A percentile compares a stretch with the other conserved stretches of the same genome.
Evolutionary conservation across 1,284 basidiomycete genomes (phyloP).

Genomic region (Amylostereum chailletii): DNA sequence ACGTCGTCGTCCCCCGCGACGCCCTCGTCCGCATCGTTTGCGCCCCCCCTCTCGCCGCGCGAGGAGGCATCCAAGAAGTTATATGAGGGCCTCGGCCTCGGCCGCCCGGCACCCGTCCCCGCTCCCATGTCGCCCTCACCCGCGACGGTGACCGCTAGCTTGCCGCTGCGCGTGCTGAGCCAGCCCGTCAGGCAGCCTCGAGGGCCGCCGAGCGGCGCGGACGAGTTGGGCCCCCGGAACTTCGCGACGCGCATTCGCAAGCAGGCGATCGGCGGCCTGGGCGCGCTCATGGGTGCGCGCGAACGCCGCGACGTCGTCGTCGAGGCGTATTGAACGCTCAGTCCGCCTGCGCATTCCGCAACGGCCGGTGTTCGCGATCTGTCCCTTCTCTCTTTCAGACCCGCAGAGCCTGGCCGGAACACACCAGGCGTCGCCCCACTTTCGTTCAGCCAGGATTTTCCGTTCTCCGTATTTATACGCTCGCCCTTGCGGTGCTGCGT

Average conservation of each 20-base stretch:
- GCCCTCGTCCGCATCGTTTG: conserved; percentile 57
- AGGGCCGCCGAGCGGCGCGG: conserved; percentile 78
- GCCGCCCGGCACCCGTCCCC: conserved; percentile 42
- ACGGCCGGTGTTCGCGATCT: too few relatives aligned
- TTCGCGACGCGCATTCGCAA: conserved; percentile 77
- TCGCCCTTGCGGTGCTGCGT: too few relatives aligned
- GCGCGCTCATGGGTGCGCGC: conserved; percentile 65
- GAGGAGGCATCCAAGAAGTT: conserved; percentile 76
- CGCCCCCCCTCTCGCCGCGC: conserved; percentile 59
- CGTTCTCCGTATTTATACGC: too few relatives aligned
- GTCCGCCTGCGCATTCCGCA: neutral
- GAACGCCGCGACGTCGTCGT: conserved; percentile 55
- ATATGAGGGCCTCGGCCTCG: conserved; percentile 75
- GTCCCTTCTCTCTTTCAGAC: too few relatives aligned
- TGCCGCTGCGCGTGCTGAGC: conserved; percentile 48
- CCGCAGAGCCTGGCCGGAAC: too few relatives aligned
- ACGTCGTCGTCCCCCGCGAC: conserved; percentile 53
- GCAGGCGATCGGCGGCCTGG: conserved; percentile 71
- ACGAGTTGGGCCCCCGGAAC: conserved; percentile 84
- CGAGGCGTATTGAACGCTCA: conserved; percentile 41
- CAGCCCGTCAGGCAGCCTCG: conserved; percentile 75
- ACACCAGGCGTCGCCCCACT: too few relatives aligned
- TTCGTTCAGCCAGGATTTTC: too few relatives aligned
- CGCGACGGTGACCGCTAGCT: conserved; percentile 17
- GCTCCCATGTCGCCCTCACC: conserved; percentile 8